Conservation (phyloP, 108 stramenopile species). For the Phaeodactylum tricornutum region DNA sequence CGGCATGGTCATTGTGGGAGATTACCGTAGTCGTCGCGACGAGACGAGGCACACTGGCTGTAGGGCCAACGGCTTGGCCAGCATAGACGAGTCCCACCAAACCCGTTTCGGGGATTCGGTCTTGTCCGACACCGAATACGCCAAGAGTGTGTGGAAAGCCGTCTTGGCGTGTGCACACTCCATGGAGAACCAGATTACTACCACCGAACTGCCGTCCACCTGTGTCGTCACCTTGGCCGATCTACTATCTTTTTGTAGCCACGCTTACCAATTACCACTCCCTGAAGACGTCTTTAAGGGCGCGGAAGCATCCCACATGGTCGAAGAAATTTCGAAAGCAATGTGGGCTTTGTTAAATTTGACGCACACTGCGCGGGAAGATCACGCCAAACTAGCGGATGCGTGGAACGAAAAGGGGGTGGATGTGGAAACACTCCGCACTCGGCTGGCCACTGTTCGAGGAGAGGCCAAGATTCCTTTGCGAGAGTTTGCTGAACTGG, state of each 20-base stretch:
- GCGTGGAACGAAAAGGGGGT: slow-evolving; percentile 39
- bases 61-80: too few relatives aligned
- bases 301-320: not conserved
- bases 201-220: not conserved
- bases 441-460: slow-evolving; percentile 14
- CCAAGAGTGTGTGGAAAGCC: slow-evolving; percentile 1
- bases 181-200: not conserved
- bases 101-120: too few relatives aligned
- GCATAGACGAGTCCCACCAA: not conserved
- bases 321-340: not conserved
- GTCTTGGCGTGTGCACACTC: not conserved
- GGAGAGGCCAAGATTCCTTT: slow-evolving; percentile 6
- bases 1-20: not conserved
- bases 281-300: slow-evolving; percentile 1
- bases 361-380: slow-evolving; percentile 7
- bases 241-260: not conserved
- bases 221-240: not conserved
- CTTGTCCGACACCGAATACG: not conserved
- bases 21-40: not conserved
- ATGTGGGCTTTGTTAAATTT: not conserved
- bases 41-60: too few relatives aligned
- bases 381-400: slow-evolving; percentile 23
- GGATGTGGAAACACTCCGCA: slow-evolving; percentile 44
- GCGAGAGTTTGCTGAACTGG: slow-evolving; percentile 28
- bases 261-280: not conserved